These are phyloP conservation scores for Curvularia verruculosa DNA, from an alignment of 2,329 filamentous ascomycete genomes.

Conservation along the genomic window DNA sequence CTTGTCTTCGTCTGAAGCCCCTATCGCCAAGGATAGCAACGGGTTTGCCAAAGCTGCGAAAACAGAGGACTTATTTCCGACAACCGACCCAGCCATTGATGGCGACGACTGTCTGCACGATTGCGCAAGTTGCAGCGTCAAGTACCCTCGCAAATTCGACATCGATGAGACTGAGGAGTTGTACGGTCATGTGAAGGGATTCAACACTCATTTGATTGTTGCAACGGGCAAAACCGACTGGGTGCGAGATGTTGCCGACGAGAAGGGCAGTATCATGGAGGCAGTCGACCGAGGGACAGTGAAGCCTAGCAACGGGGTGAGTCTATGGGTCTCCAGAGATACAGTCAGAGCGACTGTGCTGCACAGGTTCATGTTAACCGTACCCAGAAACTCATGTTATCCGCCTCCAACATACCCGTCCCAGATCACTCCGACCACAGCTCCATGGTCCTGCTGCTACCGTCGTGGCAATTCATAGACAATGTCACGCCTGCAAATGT, in stretches of 20 bases:
- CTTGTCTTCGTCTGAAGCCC: conserved; percentile 38
- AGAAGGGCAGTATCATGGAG: conserved; percentile 69
- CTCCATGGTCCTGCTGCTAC: conserved; percentile 82
- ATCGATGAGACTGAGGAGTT: conserved; percentile 79
- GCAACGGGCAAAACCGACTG: conserved; percentile 97
- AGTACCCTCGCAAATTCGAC: conserved; percentile 74
- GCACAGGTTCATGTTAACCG: not conserved
- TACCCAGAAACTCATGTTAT: conserved; percentile 79
- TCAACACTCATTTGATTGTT: conserved; percentile 87
- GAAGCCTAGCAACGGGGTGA: conserved; percentile 71
- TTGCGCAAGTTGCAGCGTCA: conserved; percentile 79
- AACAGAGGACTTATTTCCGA: conserved; percentile 69
- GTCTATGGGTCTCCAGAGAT: conserved; percentile 32
- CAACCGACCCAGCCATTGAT: conserved; percentile 76
- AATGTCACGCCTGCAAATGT: conserved; percentile 80
- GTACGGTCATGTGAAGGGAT: conserved; percentile 85
- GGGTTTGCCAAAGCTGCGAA: conserved; percentile 57
- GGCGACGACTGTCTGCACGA: conserved; percentile 89
- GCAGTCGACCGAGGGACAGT: conserved; percentile 58
- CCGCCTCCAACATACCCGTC: conserved; percentile 87
- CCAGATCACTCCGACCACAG: conserved; percentile 67
- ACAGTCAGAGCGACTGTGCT: not conserved
- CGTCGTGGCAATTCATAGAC: conserved; percentile 81
- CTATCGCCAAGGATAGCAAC: conserved; percentile 40
- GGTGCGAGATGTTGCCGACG: conserved; percentile 83